Evolutionary conservation across 176 grass and related monocot genomes (phyloP).

Genomic region (Bolboschoenus planiculmis): DNA sequence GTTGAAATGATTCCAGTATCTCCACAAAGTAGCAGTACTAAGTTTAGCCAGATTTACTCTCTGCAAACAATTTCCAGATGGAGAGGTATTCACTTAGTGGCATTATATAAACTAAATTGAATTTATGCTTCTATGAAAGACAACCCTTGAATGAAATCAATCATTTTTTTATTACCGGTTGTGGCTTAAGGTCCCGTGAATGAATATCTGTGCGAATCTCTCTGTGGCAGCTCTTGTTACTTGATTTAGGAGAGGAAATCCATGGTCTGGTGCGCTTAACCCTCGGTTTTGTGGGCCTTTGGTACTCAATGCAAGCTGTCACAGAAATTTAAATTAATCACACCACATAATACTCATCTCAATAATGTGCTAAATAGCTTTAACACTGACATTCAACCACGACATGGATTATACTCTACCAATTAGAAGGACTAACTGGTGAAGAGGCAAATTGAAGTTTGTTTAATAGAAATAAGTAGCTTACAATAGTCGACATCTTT

Average conservation of each 20-base stretch:
- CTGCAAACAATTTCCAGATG: slow-evolving; percentile 32
- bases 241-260: slow-evolving; percentile 49
- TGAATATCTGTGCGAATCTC: slow-evolving; percentile 22
- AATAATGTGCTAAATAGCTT: not conserved
- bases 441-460: not conserved
- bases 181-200: slow-evolving; percentile 25
- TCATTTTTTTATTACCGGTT: slow-evolving; percentile 34
- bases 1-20: slow-evolving; percentile 88
- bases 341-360: not conserved
- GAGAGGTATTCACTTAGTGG: not conserved
- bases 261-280: slow-evolving; percentile 55
- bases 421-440: not conserved
- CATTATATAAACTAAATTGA: not conserved
- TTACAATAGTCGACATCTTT: slow-evolving; percentile 70
- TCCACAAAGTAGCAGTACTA: slow-evolving; percentile 57
- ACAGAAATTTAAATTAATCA: not conserved
- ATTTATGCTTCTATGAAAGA: not conserved
- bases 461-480: not conserved
- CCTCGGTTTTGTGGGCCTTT: slow-evolving; percentile 67
- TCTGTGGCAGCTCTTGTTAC: slow-evolving; percentile 27
- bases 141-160: not conserved
- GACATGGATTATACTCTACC: not conserved
- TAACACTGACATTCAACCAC: not conserved
- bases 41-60: slow-evolving; percentile 76
- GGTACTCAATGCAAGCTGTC: slow-evolving; percentile 57